A percentile compares a stretch with the other conserved stretches of the same genome.
Conservation (phyloP, 768 basidiomycete genomes). For the Coprinellus micaceus region DNA sequence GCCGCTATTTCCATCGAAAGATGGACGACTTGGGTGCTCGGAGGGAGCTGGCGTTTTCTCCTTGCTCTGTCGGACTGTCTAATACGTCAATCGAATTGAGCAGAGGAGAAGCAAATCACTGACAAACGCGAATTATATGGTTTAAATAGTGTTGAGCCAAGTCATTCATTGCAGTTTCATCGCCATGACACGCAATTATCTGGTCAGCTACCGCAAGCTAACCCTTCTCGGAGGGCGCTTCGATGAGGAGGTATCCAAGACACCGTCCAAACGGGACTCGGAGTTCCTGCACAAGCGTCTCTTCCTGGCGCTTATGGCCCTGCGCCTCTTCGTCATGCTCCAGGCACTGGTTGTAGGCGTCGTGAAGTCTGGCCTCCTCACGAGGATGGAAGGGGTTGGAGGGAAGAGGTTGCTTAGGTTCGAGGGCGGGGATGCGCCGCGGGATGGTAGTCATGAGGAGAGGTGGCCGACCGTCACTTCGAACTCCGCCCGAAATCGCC, state of each 20-base stretch:
- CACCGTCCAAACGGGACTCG: slow-evolving; percentile 11
- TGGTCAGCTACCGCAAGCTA: neutral
- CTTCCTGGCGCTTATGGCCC: neutral
- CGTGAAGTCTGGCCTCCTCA: neutral
- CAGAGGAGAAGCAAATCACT: slow-evolving; percentile 3
- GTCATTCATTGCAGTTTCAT: neutral
- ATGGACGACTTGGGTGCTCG: slow-evolving; percentile 5
- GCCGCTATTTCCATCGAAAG: slow-evolving; percentile 3
- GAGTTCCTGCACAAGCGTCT: neutral
- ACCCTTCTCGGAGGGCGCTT: neutral
- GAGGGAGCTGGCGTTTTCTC: slow-evolving; percentile 5
- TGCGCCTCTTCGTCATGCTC: slow-evolving; percentile 1
- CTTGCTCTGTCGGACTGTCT: slow-evolving; percentile 5
- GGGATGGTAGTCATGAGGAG: neutral
- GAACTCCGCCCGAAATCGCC: too few species aligned
- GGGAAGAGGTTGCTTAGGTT: slow-evolving; percentile 1
- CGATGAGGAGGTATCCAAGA: slow-evolving; percentile 11
- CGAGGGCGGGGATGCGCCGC: neutral
- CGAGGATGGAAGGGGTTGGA: neutral
- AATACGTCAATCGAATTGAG: neutral
- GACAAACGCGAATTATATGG: slow-evolving; percentile 9
- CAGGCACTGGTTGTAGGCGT: slow-evolving; percentile 8
- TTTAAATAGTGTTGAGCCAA: slow-evolving; percentile 7
- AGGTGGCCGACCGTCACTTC: too few species aligned
- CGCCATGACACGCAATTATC: neutral